These are phyloP conservation scores for Colletotrichum karsti DNA, from an alignment of 2,329 filamentous ascomycete genomes.

Conservation along the genomic window DNA sequence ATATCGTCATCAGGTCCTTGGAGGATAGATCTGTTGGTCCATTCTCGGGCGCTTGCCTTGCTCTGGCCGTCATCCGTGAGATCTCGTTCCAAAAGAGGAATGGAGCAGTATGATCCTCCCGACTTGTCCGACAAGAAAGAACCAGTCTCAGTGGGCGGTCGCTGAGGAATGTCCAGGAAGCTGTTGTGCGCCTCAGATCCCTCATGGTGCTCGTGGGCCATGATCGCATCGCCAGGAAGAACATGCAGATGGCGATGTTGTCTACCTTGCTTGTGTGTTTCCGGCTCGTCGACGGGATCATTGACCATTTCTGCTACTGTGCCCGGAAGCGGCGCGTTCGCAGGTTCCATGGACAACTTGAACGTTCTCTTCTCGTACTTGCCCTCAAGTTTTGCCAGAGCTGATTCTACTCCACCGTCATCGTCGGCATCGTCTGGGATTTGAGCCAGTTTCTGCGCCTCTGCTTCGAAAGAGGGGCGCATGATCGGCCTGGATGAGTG, in stretches of 20 bases:
- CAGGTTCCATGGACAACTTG: slow-evolving; percentile 50
- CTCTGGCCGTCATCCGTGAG: slow-evolving; percentile 59
- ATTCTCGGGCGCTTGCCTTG: slow-evolving; percentile 51
- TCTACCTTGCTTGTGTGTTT: slow-evolving; percentile 46
- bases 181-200: slow-evolving; percentile 32
- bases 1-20: slow-evolving; percentile 54
- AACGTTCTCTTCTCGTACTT: slow-evolving; percentile 70
- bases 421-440: slow-evolving; percentile 84
- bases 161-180: slow-evolving; percentile 34
- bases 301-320: background rate
- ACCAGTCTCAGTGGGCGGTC: slow-evolving; percentile 44
- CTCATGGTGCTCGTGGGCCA: slow-evolving; percentile 34
- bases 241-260: slow-evolving; percentile 55
- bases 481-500: slow-evolving; percentile 70
- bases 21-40: slow-evolving; percentile 65
- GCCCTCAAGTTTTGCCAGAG: slow-evolving; percentile 90
- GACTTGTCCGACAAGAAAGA: slow-evolving; percentile 70
- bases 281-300: slow-evolving; percentile 28
- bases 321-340: slow-evolving; percentile 34
- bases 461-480: slow-evolving; percentile 84
- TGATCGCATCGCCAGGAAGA: slow-evolving; percentile 42
- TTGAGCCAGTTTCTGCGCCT: slow-evolving; percentile 85
- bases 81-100: slow-evolving; percentile 78
- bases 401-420: slow-evolving; percentile 92
- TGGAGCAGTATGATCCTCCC: slow-evolving; percentile 78